Base-by-base conservation (phyloP, 2,329 filamentous ascomycete species). In the Fusarium albosuccineum region DNA sequence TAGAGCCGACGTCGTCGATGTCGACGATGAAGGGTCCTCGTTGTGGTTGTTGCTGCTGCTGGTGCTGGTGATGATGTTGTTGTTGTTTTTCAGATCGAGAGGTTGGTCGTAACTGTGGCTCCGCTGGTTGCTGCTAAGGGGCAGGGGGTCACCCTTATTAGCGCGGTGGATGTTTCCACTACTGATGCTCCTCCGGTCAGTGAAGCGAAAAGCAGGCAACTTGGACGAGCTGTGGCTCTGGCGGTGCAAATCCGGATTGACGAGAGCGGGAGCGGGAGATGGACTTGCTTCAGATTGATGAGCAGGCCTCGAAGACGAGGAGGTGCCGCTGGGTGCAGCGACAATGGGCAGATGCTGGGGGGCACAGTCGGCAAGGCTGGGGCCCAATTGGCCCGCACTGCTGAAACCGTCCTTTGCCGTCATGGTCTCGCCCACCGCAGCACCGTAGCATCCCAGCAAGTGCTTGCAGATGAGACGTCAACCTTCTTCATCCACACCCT, bases 201-300 rank as follows among this genome's bases (percentile, higher is more conserved):
- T 82, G 72, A 85, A 85, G 60, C 85, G 85, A 74, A 84, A 86
- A 22, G 85, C 81, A 29, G 86, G 85, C 67, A 87, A 76, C 70
- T 87, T 87, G 64, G 85, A 87, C 39, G 84, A 82, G 71, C 81
- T 86, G 75, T 87, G 82, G 73, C 74, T 84, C 67, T 84, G 83
- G 56, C 85, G 83, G 75, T 87, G 85, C 44, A 77, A 75, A 69
- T 87, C 83, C 54, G 74, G 64, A 59, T 64, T 69, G 53, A 66
- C 57, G 48, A 66, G 45, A 29, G 16, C 57, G 37, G 61, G 48
- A 41, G 63, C 53, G 30, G 61, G 57, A 37, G 64, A 60, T 49
- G 17, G 17, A 22, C 17, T 22, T 22, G 62, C 60, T 58, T 67
- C 50, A 49, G 67, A 51, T 57, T 67, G 64, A 29, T 52, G 50